These are phyloP conservation scores for Termitomyces sp. DNA, from an alignment of 768 basidiomycete species.

Conservation along the genomic window DNA sequence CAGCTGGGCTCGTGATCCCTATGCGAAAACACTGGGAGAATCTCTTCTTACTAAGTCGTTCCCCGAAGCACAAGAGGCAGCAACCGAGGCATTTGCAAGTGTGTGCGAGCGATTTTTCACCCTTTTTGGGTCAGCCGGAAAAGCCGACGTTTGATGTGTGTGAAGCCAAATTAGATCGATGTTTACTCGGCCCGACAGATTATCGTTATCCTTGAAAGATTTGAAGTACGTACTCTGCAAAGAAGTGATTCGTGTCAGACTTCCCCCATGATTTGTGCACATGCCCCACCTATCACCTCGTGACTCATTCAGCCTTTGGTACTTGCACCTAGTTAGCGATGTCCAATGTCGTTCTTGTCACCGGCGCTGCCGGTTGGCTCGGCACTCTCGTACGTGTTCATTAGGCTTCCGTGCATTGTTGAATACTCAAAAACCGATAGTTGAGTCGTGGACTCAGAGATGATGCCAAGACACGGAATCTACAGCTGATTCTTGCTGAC, in stretches of 20 bases:
- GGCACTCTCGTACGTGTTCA: slow-evolving; percentile 28
- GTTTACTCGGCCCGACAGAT: background rate
- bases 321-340: slow-evolving; percentile 8
- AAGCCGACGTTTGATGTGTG: slow-evolving; percentile 19
- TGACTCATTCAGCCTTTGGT: background rate
- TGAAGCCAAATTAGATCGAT: background rate
- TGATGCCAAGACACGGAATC: slow-evolving; percentile 29
- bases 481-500: slow-evolving; percentile 47
- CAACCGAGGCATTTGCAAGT: slow-evolving; percentile 35
- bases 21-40: slow-evolving; percentile 29
- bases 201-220: background rate
- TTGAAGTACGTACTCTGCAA: background rate
- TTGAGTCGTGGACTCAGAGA: slow-evolving; percentile 27
- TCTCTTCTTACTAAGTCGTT: slow-evolving; percentile 31
- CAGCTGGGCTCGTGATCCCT: slow-evolving; percentile 41
- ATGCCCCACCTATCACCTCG: background rate
- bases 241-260: background rate
- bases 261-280: background rate
- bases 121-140: slow-evolving; percentile 37
- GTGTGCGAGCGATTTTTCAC: slow-evolving; percentile 37
- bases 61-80: slow-evolving; percentile 40
- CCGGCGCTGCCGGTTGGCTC: slow-evolving; percentile 38
- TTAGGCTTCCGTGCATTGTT: background rate
- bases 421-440: slow-evolving; percentile 18
- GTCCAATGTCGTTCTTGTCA: slow-evolving; percentile 35